These are phyloP conservation scores for Solanum peruvianum DNA, from an alignment of 257 asterid species.

Conservation along the genomic window DNA sequence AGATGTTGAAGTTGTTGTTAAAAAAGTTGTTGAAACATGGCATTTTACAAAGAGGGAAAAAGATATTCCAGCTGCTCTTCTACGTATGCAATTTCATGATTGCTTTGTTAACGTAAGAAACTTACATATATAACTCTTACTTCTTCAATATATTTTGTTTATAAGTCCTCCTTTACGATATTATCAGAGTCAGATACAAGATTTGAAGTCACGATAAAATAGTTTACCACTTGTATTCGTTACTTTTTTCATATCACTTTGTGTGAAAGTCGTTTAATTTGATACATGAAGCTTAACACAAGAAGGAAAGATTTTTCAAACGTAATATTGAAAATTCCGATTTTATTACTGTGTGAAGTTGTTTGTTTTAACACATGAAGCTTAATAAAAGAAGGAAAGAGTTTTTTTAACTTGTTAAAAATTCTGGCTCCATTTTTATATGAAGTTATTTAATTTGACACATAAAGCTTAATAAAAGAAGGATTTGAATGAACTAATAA, in stretches of 20 bases:
- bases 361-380: not conserved
- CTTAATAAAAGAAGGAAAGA: no score
- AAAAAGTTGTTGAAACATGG: conserved; percentile 3
- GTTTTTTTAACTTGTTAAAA: no score
- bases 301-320: no score
- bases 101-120: conserved; percentile 46
- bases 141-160: no score
- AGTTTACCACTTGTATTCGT: no score
- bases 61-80: conserved; percentile 34
- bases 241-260: no score
- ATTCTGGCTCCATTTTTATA: no score
- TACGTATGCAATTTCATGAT: conserved; percentile 60
- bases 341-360: not conserved
- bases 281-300: not conserved
- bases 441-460: no score
- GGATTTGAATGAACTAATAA: no score
- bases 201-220: not conserved
- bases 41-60: conserved; percentile 7
- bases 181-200: not conserved
- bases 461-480: no score
- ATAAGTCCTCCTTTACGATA: not conserved
- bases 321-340: not conserved
- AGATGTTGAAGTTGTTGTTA: conserved; percentile 29
- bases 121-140: not conserved
- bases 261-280: no score